Evolutionary conservation across 768 basidiomycete species (phyloP), one percentile per base, ranked within the genome.

Genomic region (Galerina sulciceps): DNA sequence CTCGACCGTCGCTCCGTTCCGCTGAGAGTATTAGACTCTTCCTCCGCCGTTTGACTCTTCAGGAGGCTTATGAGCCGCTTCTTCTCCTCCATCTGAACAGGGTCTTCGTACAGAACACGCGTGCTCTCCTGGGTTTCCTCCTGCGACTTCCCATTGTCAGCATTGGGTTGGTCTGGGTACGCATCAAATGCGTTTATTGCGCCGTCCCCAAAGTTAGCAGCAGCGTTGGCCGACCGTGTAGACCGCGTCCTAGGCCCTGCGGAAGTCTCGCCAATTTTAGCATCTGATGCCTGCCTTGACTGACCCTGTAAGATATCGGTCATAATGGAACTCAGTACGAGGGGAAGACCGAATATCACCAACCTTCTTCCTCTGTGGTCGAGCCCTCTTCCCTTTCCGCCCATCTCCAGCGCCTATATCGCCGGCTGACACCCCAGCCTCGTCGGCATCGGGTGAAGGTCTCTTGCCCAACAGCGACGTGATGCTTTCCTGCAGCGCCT

Each of bases 401-500:
- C 55, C 55, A 14, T 10, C 43, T 22, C 17, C 57, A 31, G 34
- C 63, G 11, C 38, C 55, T n/a, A 51, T 60, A 34, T 14, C 46
- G 14, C 23, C 49, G 53, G 41, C 41, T 53, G 31, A 43, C 64
- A 18, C 46, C 66, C 48, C 65, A 41, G 52, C 58, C 15, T 69
- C 72, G 47, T 80, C 79, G 3, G 78, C 77, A 10, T 79, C 80
- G 3, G 75, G 73, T 0, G 79, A 72, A 10, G 79, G 77, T 9
- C 90, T 80, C 69, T 93, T 93, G 9, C 90, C 90, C 14, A 93
- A 75, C 55, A 91, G 70, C 18, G 83, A 82, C 5, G 85, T 84
- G 48, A 92, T 83, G 59, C 84, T 88, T 62, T 90, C 87, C 60
- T 89, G 83, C 18, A 91, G 74, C 15, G 82, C 87, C 64, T 77